Evolutionary conservation across 768 basidiomycete species (phyloP).

Genomic region (Russula sp.): DNA sequence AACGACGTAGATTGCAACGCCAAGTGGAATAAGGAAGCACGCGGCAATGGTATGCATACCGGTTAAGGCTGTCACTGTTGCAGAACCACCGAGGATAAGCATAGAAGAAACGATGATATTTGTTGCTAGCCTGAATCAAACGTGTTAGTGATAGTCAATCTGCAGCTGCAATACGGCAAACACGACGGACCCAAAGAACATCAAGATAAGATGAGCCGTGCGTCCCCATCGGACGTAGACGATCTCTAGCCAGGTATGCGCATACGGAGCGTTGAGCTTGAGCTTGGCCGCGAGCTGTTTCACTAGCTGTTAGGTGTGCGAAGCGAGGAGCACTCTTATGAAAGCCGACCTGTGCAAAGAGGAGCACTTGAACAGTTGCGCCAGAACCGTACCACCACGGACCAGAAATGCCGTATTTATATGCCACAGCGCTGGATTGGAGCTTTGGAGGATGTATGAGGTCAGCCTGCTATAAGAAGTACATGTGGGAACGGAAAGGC

Average conservation of each 20-base stretch:
- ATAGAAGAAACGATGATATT: conserved; percentile 90
- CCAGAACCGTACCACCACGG: conserved; percentile 92
- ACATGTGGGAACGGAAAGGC: conserved; percentile 1
- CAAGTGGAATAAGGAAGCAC: conserved; percentile 85
- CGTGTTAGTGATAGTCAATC: neutral
- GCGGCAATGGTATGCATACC: conserved; percentile 89
- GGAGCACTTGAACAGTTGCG: conserved; percentile 81
- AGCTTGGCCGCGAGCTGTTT: conserved; percentile 79
- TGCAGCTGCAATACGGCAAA: neutral
- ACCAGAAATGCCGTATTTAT: conserved; percentile 79
- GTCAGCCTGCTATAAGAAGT: neutral
- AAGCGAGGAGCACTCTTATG: neutral
- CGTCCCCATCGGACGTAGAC: conserved; percentile 76
- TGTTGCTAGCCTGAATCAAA: conserved; percentile 59
- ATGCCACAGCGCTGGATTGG: conserved; percentile 79
- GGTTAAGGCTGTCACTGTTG: conserved; percentile 82
- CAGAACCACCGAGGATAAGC: conserved; percentile 74
- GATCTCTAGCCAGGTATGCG: conserved; percentile 88
- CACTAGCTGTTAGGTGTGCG: neutral
- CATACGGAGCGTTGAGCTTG: conserved; percentile 85
- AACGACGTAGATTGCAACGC: conserved; percentile 84
- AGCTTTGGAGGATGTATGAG: conserved; percentile 36
- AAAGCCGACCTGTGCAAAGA: conserved; percentile 69
- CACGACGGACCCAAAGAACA: conserved; percentile 69
- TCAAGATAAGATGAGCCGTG: conserved; percentile 73